phyloP scores from a whole-genome alignment of 371 early-diverging fungal species.

The Parasitella parasitica region DNA sequence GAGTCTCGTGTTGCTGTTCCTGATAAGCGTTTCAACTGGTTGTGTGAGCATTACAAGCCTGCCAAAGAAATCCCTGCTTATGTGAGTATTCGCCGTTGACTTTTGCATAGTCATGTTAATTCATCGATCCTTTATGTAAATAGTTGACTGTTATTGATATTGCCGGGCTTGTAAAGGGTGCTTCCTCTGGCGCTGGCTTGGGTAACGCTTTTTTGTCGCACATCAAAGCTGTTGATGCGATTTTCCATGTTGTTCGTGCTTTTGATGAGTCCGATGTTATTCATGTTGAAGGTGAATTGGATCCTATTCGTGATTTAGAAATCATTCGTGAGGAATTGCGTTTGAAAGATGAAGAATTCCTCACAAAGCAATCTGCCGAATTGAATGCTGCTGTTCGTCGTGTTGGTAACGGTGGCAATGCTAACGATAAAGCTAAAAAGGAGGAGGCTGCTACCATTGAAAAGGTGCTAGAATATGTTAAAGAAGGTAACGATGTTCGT shows the following conservation, averaged over 20 bases:
- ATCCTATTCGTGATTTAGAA: slow-evolving; percentile 94
- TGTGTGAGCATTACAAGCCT: slow-evolving; percentile 75
- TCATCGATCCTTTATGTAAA: too few relatives aligned
- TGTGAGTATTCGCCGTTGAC: slow-evolving; percentile 23
- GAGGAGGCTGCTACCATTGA: slow-evolving; percentile 78
- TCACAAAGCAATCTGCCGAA: slow-evolving; percentile 69
- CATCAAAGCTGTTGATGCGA: slow-evolving; percentile 97
- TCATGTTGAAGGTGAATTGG: slow-evolving; percentile 96
- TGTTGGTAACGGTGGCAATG: slow-evolving; percentile 75
- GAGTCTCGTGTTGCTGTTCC: slow-evolving; percentile 95
- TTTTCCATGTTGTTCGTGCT: slow-evolving; percentile 97
- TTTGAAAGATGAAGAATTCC: slow-evolving; percentile 91
- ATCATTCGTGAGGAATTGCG: slow-evolving; percentile 97
- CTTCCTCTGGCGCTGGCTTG: slow-evolving; percentile 88
- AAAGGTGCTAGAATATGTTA: slow-evolving; percentile 77
- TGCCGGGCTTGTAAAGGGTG: slow-evolving; percentile 98
- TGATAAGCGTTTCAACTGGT: slow-evolving; percentile 91
- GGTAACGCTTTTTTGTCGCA: slow-evolving; percentile 99
- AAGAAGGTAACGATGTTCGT: slow-evolving; percentile 80
- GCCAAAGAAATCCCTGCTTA: slow-evolving; percentile 70
- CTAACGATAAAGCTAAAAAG: slow-evolving; percentile 88
- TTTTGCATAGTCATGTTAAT: too few relatives aligned
- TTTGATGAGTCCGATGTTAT: slow-evolving; percentile 86
- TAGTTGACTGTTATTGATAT: slow-evolving; percentile 96
- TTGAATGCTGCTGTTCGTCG: slow-evolving; percentile 59